Evolutionary conservation across 371 early-diverging fungal species (phyloP), one percentile per base, ranked within the genome.

Genomic region (Mucor lusitanicus): DNA sequence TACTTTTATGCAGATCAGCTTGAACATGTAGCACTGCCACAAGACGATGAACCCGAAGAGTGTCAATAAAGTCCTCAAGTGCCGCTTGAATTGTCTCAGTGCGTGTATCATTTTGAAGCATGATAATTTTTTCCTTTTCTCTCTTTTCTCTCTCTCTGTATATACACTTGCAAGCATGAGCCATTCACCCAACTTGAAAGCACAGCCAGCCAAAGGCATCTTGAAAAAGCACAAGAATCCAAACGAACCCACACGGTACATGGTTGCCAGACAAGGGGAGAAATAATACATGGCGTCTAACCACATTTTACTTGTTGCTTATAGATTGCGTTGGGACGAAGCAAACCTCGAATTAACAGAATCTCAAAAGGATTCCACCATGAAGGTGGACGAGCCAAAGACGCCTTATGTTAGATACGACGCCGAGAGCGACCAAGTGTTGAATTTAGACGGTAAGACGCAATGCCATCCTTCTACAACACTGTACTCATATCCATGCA

Each of bases 311-410:
- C 9, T 13, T 23, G 12, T 15, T 11, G n/a, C n/a, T n/a, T n/a
- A n/a, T 65, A 69, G 93, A 53, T 76, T 94, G 72, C 89, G 86
- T 68, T 98, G 98, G 98, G 98, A 98, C 76, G 99, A 98, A 81
- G 96, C 95, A 66, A 97, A 94, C 73, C 69, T 98, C 50, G 83
- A 86, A 75, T 74, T 94, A 27, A 97, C 95, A 3, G 98, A 97
- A 76, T 89, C 91, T 0, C 92, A 95, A 75, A 95, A 95, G 76
- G 90, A 90, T 68, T 82, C 95, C 9, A 95, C 92, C 19, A 97
- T 97, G 97, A 97, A 98, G 82, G 95, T 98, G 15, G 89, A 91
- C 46, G 98, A 99, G 73, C 98, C 98, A n/a, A 94, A 93, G 77
- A 99, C 99, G 3, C 99, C 99, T 1, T 99, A 84, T 70, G 91